Evolutionary conservation across 768 basidiomycete species (phyloP).

Genomic region (Leccinellum rugosiceps): DNA sequence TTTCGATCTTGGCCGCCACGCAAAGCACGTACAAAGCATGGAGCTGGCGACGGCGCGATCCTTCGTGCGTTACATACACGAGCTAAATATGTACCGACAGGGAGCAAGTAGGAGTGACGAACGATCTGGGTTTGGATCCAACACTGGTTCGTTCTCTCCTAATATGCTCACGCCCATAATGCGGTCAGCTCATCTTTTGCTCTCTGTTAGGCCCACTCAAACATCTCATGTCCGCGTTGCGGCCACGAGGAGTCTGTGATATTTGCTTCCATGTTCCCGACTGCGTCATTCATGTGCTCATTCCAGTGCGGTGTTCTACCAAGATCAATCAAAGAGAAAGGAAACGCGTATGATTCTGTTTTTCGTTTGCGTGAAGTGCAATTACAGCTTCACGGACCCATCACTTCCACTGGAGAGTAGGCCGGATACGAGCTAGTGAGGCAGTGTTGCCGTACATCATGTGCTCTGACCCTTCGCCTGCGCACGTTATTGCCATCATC

Average conservation of each 20-base stretch:
- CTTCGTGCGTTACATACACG: background rate
- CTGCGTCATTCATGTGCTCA: slow-evolving; percentile 4
- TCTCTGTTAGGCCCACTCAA: slow-evolving; percentile 66
- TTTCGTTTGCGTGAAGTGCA: slow-evolving; percentile 84
- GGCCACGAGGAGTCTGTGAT: slow-evolving; percentile 75
- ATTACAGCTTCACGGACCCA: slow-evolving; percentile 72
- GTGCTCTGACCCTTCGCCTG: slow-evolving; percentile 2
- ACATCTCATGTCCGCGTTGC: slow-evolving; percentile 80
- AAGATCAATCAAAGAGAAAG: slow-evolving; percentile 96
- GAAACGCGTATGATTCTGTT: slow-evolving; percentile 94
- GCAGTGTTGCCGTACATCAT: background rate
- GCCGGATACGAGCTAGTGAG: slow-evolving; percentile 27
- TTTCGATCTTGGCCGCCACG: slow-evolving; percentile 5
- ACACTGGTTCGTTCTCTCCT: slow-evolving; percentile 59
- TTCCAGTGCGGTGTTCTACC: slow-evolving; percentile 87
- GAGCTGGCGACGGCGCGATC: slow-evolving; percentile 14
- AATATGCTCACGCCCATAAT: background rate
- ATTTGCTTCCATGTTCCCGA: background rate
- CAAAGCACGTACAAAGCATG: background rate
- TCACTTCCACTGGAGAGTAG: slow-evolving; percentile 46
- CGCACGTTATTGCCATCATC: background rate
- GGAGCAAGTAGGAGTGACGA: slow-evolving; percentile 90
- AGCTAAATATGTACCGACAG: slow-evolving; percentile 38
- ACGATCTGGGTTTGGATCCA: slow-evolving; percentile 83
- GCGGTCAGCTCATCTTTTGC: background rate